phyloP scores from a whole-genome alignment of 2,329 filamentous ascomycete species.

The Aureobasidium mangrovei region DNA sequence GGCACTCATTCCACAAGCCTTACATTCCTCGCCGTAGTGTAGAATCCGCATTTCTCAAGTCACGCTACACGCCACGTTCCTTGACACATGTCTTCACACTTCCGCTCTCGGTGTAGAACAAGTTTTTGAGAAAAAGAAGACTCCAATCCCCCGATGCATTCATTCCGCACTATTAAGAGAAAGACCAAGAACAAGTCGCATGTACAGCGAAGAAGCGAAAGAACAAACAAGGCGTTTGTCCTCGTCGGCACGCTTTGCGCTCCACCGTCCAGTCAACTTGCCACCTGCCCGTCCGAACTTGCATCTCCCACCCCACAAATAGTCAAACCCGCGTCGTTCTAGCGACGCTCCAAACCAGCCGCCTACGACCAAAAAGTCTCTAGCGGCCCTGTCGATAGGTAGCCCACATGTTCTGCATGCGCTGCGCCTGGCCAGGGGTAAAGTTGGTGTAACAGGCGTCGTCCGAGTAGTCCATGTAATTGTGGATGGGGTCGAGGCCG shows the following conservation, averaged over 20 bases:
- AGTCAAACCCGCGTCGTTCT: background rate
- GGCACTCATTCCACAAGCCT: no score
- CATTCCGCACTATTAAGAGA: background rate
- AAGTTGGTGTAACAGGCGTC: conserved; percentile 49
- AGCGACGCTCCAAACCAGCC: background rate
- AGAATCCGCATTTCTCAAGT: background rate
- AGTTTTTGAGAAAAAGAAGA: background rate
- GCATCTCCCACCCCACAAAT: no score
- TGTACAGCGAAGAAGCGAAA: background rate
- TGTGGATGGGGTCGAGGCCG: conserved; percentile 45
- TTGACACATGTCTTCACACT: background rate
- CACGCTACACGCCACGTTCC: background rate
- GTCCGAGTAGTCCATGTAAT: conserved; percentile 52
- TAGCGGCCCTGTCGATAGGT: conserved; percentile 33
- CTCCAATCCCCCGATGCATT: conserved; percentile 1
- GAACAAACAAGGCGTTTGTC: background rate
- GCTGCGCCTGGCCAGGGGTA: conserved; percentile 39
- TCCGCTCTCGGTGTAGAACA: background rate
- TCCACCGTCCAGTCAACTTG: background rate
- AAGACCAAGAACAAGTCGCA: background rate
- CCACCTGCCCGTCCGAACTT: background rate
- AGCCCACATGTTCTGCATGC: conserved; percentile 46
- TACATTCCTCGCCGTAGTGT: no score
- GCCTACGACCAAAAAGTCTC: background rate
- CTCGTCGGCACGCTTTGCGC: background rate